These are phyloP conservation scores for Xylariaceae sp. DNA, from an alignment of 2,329 filamentous ascomycete species.

Conservation along the genomic window DNA sequence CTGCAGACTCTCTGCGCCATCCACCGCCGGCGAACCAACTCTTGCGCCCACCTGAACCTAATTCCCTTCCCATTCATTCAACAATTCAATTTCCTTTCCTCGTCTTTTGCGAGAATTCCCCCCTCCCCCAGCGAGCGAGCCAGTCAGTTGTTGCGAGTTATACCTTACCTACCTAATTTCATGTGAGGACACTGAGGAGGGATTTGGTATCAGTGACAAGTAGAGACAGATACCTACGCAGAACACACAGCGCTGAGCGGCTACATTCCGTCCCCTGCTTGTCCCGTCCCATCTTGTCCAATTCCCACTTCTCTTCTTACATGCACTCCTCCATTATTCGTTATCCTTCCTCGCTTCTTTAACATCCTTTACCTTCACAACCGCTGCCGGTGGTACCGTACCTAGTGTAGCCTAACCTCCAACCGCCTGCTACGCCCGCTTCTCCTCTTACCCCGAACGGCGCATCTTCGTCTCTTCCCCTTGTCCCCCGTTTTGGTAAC, in stretches of 20 bases:
- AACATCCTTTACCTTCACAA: conserved; percentile 32
- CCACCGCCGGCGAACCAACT: conserved; percentile 20
- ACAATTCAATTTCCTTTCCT: conserved; percentile 29
- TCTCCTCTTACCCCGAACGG: conserved; percentile 7
- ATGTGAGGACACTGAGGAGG: too few species aligned
- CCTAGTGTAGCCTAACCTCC: conserved; percentile 22
- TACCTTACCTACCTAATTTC: too few species aligned
- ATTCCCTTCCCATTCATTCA: conserved; percentile 16
- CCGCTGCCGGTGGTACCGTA: conserved; percentile 34
- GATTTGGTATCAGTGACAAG: background rate
- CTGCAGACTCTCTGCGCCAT: conserved; percentile 14
- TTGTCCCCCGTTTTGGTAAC: conserved; percentile 33
- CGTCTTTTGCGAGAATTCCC: conserved; percentile 32
- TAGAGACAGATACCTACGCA: background rate
- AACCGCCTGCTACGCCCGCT: conserved; percentile 16
- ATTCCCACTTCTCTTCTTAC: conserved; percentile 24
- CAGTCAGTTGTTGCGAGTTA: conserved; percentile 17
- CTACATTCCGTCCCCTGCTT: background rate
- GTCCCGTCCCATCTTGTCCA: conserved; percentile 5
- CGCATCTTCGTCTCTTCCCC: conserved; percentile 23
- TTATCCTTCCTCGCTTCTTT: conserved; percentile 24
- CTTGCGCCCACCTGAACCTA: conserved; percentile 31
- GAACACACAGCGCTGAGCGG: background rate
- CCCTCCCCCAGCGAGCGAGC: conserved; percentile 19
- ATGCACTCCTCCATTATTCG: conserved; percentile 11